phyloP scores from a whole-genome alignment of 345 rosid genomes.

The Pistacia vera region DNA sequence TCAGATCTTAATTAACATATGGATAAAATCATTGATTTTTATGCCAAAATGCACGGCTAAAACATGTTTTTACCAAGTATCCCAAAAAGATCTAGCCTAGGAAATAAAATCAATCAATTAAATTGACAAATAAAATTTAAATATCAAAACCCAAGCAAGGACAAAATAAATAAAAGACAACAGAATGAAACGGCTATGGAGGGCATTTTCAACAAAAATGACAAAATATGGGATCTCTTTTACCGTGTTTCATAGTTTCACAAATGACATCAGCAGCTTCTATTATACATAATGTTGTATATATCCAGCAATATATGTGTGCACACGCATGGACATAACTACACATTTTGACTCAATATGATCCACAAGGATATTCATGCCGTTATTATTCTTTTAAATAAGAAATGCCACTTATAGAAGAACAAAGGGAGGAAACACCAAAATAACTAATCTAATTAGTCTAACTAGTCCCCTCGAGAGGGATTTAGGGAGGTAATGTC shows the following conservation, averaged over 20 bases:
- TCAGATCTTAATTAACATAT: neutral
- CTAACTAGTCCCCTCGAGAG: no score
- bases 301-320: neutral
- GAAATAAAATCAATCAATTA: neutral
- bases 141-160: neutral
- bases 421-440: no score
- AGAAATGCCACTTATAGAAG: no score
- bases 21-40: neutral
- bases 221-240: neutral
- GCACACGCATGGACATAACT: neutral
- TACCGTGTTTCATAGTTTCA: neutral
- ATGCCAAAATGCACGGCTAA: neutral
- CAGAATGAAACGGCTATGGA: neutral
- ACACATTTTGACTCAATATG: no score
- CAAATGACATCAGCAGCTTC: neutral
- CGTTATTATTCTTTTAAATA: no score
- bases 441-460: no score
- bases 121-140: neutral
- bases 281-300: neutral
- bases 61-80: neutral
- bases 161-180: neutral
- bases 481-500: no score
- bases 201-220: neutral
- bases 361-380: no score
- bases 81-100: neutral